Conservation (phyloP, 108 stramenopile genomes). For the Nitzschia sp. region DNA sequence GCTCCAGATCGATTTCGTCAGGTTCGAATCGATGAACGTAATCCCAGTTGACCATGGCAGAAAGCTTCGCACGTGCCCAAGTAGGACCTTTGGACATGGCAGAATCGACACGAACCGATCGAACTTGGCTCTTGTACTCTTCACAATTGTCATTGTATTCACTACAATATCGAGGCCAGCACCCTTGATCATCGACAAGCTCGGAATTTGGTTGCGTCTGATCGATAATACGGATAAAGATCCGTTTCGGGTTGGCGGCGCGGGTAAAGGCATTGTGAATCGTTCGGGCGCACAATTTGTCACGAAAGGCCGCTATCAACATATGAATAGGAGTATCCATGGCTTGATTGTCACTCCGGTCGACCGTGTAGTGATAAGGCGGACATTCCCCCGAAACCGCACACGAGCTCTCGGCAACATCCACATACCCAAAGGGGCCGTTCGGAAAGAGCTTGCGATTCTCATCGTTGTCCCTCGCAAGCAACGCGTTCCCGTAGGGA, state of each 20-base stretch:
- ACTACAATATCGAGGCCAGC: slow-evolving; percentile 30
- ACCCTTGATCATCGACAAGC: slow-evolving; percentile 39
- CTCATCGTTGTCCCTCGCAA: slow-evolving; percentile 20
- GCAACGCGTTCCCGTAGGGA: slow-evolving; percentile 22
- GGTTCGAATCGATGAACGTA: slow-evolving; percentile 27
- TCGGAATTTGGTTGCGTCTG: slow-evolving; percentile 52
- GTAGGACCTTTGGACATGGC: slow-evolving; percentile 42
- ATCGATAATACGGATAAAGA: slow-evolving; percentile 65
- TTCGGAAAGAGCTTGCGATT: slow-evolving; percentile 27
- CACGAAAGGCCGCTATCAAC: slow-evolving; percentile 47
- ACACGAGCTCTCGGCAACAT: slow-evolving; percentile 9
- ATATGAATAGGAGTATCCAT: slow-evolving; percentile 25
- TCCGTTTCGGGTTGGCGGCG: slow-evolving; percentile 49
- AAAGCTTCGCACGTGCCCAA: slow-evolving; percentile 37
- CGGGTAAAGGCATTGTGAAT: slow-evolving; percentile 57
- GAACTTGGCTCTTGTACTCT: slow-evolving; percentile 28
- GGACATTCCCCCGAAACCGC: slow-evolving; percentile 16
- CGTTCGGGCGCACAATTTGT: slow-evolving; percentile 71
- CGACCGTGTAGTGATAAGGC: slow-evolving; percentile 24
- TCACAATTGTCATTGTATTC: slow-evolving; percentile 37
- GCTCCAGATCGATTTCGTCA: slow-evolving; percentile 13
- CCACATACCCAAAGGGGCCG: slow-evolving; percentile 4
- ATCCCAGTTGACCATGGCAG: slow-evolving; percentile 39
- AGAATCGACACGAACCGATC: slow-evolving; percentile 19
- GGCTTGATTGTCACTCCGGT: slow-evolving; percentile 2